phyloP scores from a whole-genome alignment of 164 flowering plant genomes.

The Piper betle region DNA sequence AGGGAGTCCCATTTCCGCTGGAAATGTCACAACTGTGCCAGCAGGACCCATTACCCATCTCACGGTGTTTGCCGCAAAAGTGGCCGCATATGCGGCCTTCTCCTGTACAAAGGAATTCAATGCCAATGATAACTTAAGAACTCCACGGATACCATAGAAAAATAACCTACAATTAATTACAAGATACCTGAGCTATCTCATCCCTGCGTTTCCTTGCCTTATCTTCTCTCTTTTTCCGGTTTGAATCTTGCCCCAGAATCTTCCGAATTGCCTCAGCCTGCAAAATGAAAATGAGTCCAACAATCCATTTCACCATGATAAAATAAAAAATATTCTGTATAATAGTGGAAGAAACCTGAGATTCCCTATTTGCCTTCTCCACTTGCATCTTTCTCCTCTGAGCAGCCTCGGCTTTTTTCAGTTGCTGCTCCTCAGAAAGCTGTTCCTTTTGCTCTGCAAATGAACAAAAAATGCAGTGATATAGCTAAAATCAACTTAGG shows the following conservation, averaged over 20 bases:
- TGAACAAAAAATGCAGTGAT: background rate
- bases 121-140: background rate
- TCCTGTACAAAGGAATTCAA: conserved; percentile 31
- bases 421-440: conserved; percentile 83
- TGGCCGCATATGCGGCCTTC: conserved; percentile 54
- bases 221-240: conserved; percentile 78
- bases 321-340: background rate
- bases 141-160: background rate
- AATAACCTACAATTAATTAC: background rate
- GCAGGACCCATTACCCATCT: conserved; percentile 62
- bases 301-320: background rate
- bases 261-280: conserved; percentile 94
- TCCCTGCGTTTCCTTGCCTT: conserved; percentile 69
- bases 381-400: conserved; percentile 77
- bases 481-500: too few species aligned
- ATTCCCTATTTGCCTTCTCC: conserved; percentile 83
- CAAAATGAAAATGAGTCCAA: conserved; percentile 8
- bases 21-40: conserved; percentile 67
- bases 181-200: conserved; percentile 74
- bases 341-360: conserved; percentile 47
- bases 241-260: conserved; percentile 92
- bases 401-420: conserved; percentile 96
- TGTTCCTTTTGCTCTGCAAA: conserved; percentile 79
- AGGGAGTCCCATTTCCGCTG: conserved; percentile 66
- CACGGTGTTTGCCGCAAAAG: conserved; percentile 43